Evolutionary conservation across 2,329 filamentous ascomycete genomes (phyloP).

Genomic region (Fusarium praegraminearum): DNA sequence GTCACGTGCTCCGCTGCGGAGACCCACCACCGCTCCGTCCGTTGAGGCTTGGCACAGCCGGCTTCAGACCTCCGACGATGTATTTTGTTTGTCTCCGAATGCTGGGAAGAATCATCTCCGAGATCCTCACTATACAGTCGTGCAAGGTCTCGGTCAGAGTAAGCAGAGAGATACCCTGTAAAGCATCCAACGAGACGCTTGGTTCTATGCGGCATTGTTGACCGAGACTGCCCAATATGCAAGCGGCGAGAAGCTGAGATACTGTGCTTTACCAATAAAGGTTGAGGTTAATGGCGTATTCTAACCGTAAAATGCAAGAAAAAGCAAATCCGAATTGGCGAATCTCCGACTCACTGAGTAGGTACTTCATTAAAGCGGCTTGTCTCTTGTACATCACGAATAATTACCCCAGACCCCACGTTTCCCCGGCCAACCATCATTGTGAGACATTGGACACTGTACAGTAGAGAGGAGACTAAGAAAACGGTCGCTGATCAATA

Average conservation of each 20-base stretch:
- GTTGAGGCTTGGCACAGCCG: constrained; percentile 21
- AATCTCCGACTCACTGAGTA: not conserved
- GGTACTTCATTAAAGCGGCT: not conserved
- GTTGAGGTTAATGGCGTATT: not conserved
- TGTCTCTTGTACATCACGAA: not conserved
- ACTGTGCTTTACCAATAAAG: not conserved
- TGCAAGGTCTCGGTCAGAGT: constrained; percentile 11
- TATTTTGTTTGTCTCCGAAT: constrained; percentile 3
- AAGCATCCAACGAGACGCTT: not conserved
- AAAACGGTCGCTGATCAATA: not conserved
- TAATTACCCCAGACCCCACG: constrained; percentile 34
- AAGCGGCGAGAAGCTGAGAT: constrained; percentile 1
- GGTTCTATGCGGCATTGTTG: not conserved
- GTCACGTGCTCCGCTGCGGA: constrained; percentile 45
- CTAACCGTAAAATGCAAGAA: not conserved
- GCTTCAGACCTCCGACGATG: constrained; percentile 15
- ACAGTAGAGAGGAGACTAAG: not conserved
- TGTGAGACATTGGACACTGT: not conserved
- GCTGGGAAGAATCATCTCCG: constrained; percentile 11
- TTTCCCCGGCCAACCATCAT: constrained; percentile 5
- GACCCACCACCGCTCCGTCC: constrained; percentile 35
- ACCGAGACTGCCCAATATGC: not conserved
- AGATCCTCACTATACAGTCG: not conserved
- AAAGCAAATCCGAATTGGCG: not conserved
- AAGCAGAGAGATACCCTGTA: not conserved